Evolutionary conservation across 2,329 filamentous ascomycete genomes (phyloP).

Genomic region (Neonectria neomacrospora): DNA sequence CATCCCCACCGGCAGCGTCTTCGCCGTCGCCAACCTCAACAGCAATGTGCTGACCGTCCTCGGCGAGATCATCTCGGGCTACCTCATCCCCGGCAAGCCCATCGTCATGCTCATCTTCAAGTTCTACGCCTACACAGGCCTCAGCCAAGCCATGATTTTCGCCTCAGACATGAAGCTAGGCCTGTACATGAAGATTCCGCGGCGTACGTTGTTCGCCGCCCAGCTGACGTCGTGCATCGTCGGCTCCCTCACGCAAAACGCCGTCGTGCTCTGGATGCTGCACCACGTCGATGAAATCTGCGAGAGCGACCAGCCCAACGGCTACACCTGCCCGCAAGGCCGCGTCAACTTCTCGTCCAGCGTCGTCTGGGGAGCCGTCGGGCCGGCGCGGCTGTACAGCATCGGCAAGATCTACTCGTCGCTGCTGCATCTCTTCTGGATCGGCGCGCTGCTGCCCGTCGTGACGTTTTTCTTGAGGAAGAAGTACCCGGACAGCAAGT

Average conservation of each 20-base stretch:
- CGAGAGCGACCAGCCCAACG: slow-evolving; percentile 38
- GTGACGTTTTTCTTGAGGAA: slow-evolving; percentile 15
- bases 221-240: slow-evolving; percentile 57
- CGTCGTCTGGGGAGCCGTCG: slow-evolving; percentile 62
- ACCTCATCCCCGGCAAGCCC: slow-evolving; percentile 32
- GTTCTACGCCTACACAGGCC: slow-evolving; percentile 30
- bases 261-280: slow-evolving; percentile 44
- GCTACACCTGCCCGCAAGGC: slow-evolving; percentile 59
- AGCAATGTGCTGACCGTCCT: slow-evolving; percentile 48
- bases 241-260: slow-evolving; percentile 47
- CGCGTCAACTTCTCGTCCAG: slow-evolving; percentile 58
- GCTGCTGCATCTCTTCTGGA: slow-evolving; percentile 25
- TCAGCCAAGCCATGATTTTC: slow-evolving; percentile 58
- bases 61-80: slow-evolving; percentile 46
- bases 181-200: slow-evolving; percentile 61
- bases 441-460: slow-evolving; percentile 22
- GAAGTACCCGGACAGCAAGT: slow-evolving; percentile 19
- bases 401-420: slow-evolving; percentile 24
- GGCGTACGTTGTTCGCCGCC: slow-evolving; percentile 56
- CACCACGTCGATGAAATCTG: slow-evolving; percentile 27
- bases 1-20: slow-evolving; percentile 40
- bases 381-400: slow-evolving; percentile 51
- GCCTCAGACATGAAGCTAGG: slow-evolving; percentile 60
- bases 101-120: slow-evolving; percentile 40
- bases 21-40: slow-evolving; percentile 49